Conservation (phyloP, 228 moss, liverwort and hornwort species). For the Sphagnum fallax region DNA sequence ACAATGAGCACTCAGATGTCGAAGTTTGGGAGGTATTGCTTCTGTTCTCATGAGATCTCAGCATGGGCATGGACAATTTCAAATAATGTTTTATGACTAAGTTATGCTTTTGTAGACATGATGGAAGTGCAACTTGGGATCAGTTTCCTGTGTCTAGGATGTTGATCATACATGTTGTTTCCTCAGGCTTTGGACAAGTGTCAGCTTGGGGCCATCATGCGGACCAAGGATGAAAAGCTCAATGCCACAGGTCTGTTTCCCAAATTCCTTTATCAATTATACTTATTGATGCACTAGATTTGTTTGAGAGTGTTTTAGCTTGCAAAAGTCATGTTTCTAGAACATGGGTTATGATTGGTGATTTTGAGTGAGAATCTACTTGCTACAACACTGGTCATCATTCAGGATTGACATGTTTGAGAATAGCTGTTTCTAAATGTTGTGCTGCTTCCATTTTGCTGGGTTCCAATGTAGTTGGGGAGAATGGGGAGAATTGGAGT, state of each 20-base stretch:
- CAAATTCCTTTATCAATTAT: no score
- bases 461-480: conserved; percentile 27
- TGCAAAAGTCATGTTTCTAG: background rate
- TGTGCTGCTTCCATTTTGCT: no score
- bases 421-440: no score
- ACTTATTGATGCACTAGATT: no score
- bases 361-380: no score
- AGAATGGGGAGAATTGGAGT: conserved; percentile 64
- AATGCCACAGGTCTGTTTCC: conserved; percentile 29
- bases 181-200: conserved; percentile 51
- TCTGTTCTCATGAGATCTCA: background rate
- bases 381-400: no score
- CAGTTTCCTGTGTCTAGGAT: background rate
- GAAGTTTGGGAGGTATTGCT: conserved; percentile 54
- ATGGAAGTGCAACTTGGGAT: no score
- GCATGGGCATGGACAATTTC: no score
- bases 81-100: no score
- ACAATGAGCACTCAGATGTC: conserved; percentile 37
- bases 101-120: no score
- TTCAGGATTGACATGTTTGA: no score
- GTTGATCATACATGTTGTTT: background rate
- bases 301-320: background rate
- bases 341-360: no score
- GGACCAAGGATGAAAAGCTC: conserved; percentile 53
- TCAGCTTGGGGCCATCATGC: conserved; percentile 50